Evolutionary conservation across 2,329 filamentous ascomycete genomes (phyloP).

Genomic region (Saccharata proteae): DNA sequence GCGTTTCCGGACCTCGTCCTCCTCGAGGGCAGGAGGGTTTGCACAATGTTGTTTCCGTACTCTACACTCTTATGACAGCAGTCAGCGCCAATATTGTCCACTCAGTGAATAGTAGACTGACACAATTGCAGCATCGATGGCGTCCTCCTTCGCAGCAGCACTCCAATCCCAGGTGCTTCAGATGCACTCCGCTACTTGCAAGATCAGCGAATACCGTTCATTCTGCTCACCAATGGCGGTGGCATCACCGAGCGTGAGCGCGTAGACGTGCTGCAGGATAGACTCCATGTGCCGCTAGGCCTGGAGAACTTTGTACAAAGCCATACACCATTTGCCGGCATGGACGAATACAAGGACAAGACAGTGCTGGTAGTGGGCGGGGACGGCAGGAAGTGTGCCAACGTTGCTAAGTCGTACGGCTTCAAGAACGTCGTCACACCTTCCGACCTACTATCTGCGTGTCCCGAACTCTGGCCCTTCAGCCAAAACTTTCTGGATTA

Average conservation of each 20-base stretch:
- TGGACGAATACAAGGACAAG: constrained; percentile 48
- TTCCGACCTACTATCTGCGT: constrained; percentile 64
- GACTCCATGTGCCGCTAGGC: constrained; percentile 52
- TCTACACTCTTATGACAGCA: too few relatives aligned
- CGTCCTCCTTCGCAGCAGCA: constrained; percentile 75
- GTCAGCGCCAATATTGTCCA: too few relatives aligned
- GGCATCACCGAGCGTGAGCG: constrained; percentile 69
- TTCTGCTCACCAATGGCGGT: constrained; percentile 91
- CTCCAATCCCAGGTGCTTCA: constrained; percentile 65
- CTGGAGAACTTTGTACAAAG: constrained; percentile 70
- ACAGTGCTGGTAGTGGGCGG: constrained; percentile 38
- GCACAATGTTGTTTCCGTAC: too few relatives aligned
- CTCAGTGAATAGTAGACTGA: too few relatives aligned
- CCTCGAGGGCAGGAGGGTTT: too few relatives aligned
- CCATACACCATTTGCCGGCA: constrained; percentile 68
- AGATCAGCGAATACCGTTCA: constrained; percentile 69
- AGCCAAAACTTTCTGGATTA: constrained; percentile 46
- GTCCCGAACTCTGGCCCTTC: constrained; percentile 76
- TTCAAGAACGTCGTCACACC: constrained; percentile 66
- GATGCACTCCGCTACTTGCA: constrained; percentile 64
- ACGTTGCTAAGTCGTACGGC: constrained; percentile 53
- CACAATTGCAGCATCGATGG: constrained; percentile 79
- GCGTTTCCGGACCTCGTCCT: too few relatives aligned
- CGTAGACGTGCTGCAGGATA: constrained; percentile 55
- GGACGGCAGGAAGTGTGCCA: constrained; percentile 45